Base-by-base conservation (phyloP, 257 asterid genomes). In the Solanum tarapatanum region DNA sequence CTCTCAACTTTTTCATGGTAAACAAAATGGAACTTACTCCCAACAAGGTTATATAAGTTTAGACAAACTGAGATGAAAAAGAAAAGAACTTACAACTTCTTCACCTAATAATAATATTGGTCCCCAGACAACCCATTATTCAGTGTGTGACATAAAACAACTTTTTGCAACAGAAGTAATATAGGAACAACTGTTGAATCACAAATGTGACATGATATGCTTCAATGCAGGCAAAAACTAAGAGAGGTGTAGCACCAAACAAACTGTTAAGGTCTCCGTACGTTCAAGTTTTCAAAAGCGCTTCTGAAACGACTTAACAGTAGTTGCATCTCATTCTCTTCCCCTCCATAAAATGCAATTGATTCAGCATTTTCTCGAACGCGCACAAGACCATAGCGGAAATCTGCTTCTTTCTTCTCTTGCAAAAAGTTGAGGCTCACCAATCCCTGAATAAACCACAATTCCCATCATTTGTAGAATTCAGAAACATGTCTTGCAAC, bases 351-450 rank as follows among this genome's bases (percentile, higher is more conserved):
- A 91, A 96, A 96, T 60, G 99, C 99, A 90, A 96, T 96, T 87
- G 99, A 94, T 89, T 96, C 99, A 51, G 99, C 99, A 91, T 96
- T 96, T 91, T 96, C 99, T 88, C 99, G 90, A 89, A 96, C 91
- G 14, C 99, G 98, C 86, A 95, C 97, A 74, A 95, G 97, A 74
- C 97, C 98, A 84, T 95, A 95, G 36, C 98, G 94, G 68, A 95
- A 95, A 92, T 95, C 98, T 39, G 98, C 98, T 93, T 95, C 98
- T 87, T 94, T 95, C 91, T 95, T 94, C 94, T 95, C 98, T 96
- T 96, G 98, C 92, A 95, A 88, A 91, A 96, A 96, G 93, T 96
- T 96, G 85, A 95, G 90, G 69, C 89, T 84, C 91, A 95, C 99
- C 90, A 96, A 88, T 75, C 95, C 98, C 98, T 95, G 86, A 82